Percentiles rank a stretch among this genome's conserved stretches.
phyloP scores from a whole-genome alignment of 495 filamentous ascomycete genomes.

The Diplogelasinospora grovesii region DNA sequence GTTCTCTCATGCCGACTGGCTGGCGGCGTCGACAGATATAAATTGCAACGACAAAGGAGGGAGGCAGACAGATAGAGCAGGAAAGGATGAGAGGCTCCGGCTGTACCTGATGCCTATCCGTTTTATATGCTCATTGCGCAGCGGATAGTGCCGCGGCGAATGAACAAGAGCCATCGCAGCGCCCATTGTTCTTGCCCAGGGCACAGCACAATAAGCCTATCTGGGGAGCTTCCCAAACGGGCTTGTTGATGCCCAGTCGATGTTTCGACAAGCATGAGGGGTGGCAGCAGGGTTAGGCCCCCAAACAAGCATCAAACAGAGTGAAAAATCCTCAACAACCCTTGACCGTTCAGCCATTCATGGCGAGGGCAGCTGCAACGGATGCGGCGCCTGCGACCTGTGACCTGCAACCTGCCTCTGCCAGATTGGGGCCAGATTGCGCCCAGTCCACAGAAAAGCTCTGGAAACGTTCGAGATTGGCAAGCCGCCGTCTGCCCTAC shows the following conservation, averaged over 20 bases:
- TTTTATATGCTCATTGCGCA: constrained; percentile 20
- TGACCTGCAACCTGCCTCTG: constrained; percentile 3
- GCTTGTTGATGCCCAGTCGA: constrained; percentile 17
- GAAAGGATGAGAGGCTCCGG: constrained; percentile 10
- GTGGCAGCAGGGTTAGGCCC: constrained; percentile 27
- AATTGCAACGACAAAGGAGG: constrained; percentile 8
- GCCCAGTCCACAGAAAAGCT: constrained; percentile 11
- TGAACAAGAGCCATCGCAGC: constrained; percentile 8
- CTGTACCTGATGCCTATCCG: constrained; percentile 13
- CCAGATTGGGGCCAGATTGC: no score
- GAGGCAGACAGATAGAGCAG: constrained; percentile 8
- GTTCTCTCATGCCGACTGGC: constrained; percentile 17
- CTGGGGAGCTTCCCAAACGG: constrained; percentile 14
- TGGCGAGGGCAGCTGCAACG: constrained; percentile 8
- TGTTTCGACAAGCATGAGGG: constrained; percentile 32
- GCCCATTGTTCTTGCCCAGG: constrained; percentile 13
- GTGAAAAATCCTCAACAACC: constrained; percentile 22
- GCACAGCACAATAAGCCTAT: constrained; percentile 7
- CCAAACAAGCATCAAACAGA: constrained; percentile 45
- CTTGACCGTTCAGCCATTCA: constrained; percentile 6
- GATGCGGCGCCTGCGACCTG: constrained; percentile 1
- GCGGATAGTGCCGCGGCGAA: not conserved
- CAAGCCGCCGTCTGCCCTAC: not conserved
- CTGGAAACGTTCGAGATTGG: constrained; percentile 17
- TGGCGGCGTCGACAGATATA: constrained; percentile 16